Conservation (phyloP, 306 rosid species). For the Fragaria nilgerrensis region DNA sequence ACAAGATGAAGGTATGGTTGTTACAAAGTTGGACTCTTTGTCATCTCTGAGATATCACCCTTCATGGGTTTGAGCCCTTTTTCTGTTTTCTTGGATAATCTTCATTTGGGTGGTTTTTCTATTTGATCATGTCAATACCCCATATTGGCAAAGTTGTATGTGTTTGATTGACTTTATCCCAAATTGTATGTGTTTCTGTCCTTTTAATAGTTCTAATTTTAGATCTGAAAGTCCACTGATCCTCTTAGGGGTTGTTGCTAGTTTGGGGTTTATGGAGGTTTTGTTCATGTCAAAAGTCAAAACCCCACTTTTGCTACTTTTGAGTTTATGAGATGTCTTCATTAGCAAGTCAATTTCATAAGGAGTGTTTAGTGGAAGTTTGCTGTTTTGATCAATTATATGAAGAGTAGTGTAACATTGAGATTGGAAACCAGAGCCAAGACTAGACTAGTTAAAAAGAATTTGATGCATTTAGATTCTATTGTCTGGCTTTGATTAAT, state of each 20-base stretch:
- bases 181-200: not conserved
- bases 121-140: not conserved
- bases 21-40: not conserved
- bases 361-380: not conserved
- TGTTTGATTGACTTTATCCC: not conserved
- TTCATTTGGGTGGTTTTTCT: not conserved
- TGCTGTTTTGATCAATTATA: not conserved
- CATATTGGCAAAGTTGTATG: not conserved
- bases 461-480: not conserved
- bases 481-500: not conserved
- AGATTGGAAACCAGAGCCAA: not conserved
- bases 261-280: slow-evolving; percentile 14
- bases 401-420: not conserved
- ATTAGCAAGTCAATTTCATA: not conserved
- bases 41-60: too few relatives aligned
- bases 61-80: not conserved
- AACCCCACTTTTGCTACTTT: not conserved
- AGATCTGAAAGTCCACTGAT: slow-evolving; percentile 13
- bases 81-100: not conserved
- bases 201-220: not conserved
- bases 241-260: not conserved
- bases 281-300: not conserved
- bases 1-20: slow-evolving; percentile 72
- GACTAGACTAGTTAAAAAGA: not conserved
- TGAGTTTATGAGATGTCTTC: not conserved